phyloP scores from a whole-genome alignment of 2,329 filamentous ascomycete species.

The Fusarium sp. region DNA sequence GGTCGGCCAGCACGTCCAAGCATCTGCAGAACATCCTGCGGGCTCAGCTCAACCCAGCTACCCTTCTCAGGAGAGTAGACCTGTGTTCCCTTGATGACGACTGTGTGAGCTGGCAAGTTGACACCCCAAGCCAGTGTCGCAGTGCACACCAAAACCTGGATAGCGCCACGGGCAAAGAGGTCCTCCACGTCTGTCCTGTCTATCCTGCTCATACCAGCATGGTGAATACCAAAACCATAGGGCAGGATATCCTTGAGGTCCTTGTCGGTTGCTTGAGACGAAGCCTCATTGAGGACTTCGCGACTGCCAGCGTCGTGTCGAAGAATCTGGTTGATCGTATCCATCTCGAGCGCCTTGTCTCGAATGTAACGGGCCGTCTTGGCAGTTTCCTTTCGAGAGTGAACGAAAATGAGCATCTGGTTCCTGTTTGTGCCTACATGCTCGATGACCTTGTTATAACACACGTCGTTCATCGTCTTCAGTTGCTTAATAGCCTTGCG shows the following conservation, averaged over 20 bases:
- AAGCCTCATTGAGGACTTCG: constrained; percentile 87
- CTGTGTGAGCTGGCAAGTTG: constrained; percentile 95
- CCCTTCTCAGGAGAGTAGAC: constrained; percentile 99
- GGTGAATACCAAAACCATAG: constrained; percentile 97
- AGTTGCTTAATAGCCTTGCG: constrained; percentile 99
- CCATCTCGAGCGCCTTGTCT: constrained; percentile 96
- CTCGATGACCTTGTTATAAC: constrained; percentile 96
- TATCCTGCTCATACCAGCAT: constrained; percentile 95
- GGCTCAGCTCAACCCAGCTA: constrained; percentile 97
- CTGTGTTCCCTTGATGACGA: constrained; percentile 98
- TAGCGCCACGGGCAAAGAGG: constrained; percentile 88
- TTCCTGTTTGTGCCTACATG: constrained; percentile 93
- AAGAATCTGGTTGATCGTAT: constrained; percentile 95
- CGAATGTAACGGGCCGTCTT: constrained; percentile 97
- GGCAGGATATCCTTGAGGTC: constrained; percentile 95
- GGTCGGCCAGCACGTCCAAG: constrained; percentile 95
- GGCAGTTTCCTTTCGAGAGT: constrained; percentile 96
- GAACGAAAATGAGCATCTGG: constrained; percentile 99
- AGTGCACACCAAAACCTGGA: constrained; percentile 96
- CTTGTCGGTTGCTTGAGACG: constrained; percentile 82
- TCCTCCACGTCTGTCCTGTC: constrained; percentile 96
- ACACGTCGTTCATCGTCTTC: constrained; percentile 99
- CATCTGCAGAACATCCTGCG: constrained; percentile 98
- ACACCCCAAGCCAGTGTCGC: constrained; percentile 99
- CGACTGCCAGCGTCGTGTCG: constrained; percentile 91